Evolutionary conservation across 1,139 yeast species (phyloP), one percentile per base, ranked within the genome.

Genomic region (Taphrina wiesneri): DNA sequence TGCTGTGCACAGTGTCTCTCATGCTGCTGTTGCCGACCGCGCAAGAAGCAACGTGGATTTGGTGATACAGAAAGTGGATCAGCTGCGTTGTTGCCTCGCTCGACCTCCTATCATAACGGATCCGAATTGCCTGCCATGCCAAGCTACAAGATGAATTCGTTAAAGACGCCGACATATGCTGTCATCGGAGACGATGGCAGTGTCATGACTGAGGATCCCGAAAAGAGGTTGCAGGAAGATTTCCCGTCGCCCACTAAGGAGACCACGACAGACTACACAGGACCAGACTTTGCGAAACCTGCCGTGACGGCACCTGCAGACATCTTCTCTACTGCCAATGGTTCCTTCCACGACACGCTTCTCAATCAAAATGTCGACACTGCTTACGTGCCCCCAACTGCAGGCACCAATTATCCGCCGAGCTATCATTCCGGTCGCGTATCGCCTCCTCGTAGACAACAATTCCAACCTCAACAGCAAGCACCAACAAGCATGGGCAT

Each of bases 111-210:
- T 28, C 47, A 45, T 51, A 51, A 30, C 36, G 51, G 46, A 1
- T 57, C 36, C 13, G 43, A 19, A 19, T 52, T 60, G n/a, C 64
- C 64, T 15, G 47, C 46, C 34, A 60, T 60, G 64, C 64, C 64
- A n/a, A 43, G 47, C 57, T 60, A 60, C 28, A 51, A 36, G 17
- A 51, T 60, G 64, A 36, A 49, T 23, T 51, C 51, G 7, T 52
- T 60, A 23, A 60, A 60, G 57, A 30, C 9, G 43, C 64, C 64
- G 30, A 60, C 45, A 13, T 60, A 49, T 30, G 64, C 64, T 15
- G 64, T 60, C 30, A 60, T 60, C n/a, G 64, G 64, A 2, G 64
- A 60, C 30, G 64, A 60, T n/a, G 64, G 64, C 28, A 49, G 57
- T 13, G 64, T 60, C 21, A 60, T 54, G 34, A 60, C 64, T 4